Evolutionary conservation across 805 yeast genomes (phyloP), one percentile per base, ranked within the genome.

Genomic region (Metschnikowia aberdeeniae): DNA sequence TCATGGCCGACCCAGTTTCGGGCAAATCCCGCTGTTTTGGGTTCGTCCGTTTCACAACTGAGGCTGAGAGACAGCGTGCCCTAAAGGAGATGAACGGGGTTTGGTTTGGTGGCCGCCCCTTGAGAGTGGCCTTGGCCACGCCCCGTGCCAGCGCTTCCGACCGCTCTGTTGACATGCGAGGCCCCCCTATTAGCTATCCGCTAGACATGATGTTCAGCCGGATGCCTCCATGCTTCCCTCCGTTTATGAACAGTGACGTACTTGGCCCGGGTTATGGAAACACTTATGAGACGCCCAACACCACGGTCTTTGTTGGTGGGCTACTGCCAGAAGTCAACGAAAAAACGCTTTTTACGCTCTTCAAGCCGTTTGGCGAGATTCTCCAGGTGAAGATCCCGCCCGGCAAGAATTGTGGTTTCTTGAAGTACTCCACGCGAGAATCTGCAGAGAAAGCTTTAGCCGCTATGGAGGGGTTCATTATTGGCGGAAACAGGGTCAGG

Each of bases 391-490:
- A 83, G 57, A 83, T 86, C 42, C 95, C 95, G 5, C 77, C 81
- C 5, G 92, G 89, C 11, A 86, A 85, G 58, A 85, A 86, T 50
- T 88, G 96, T 66, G 96, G 96, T 0, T 89, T 90, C 67, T 89
- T 89, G 43, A 95, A 87, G 63, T 89, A 78, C 61, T 78, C 81
- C 34, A 79, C 83, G 43, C 73, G 96, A 46, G 80, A 81, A 36
- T 81, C 87, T 54, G 97, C 97, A 1, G 97, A 90, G 64, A 75
- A 75, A 44, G 95, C 97, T 9, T 86, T 89, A 50, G 73, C 79
- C 30, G 85, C 83, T 51, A 85, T 89, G 95, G 96, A 89, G 66
- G 96, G 96, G 8, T 87, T 81, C 60, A 88, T 89, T 31, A 83
- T 89, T 55, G 92, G 90, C 41, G 89, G 87, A 46, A 83, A 87